These are phyloP conservation scores for Citrus sp. DNA, from an alignment of 345 rosid species.

Conservation along the genomic window DNA sequence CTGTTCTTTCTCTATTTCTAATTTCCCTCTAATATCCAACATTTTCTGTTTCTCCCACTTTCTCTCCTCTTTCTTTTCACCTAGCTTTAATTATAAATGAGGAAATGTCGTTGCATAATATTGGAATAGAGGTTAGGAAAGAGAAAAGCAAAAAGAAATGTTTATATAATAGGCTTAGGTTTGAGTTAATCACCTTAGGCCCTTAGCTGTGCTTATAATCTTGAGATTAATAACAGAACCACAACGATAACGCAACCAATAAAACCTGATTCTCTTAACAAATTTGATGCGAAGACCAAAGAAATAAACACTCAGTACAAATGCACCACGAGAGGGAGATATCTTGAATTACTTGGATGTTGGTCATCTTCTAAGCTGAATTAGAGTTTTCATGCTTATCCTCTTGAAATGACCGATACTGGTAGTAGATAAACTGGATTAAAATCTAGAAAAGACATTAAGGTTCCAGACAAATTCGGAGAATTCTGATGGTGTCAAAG, in stretches of 20 bases:
- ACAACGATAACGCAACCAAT: neutral
- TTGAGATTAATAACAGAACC: neutral
- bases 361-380: constrained; percentile 19
- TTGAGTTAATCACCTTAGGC: neutral
- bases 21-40: neutral
- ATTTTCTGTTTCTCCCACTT: neutral
- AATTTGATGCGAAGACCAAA: neutral
- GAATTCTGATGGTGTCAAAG: neutral
- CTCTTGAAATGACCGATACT: constrained; percentile 23
- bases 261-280: neutral
- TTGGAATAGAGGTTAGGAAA: neutral
- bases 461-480: constrained; percentile 22
- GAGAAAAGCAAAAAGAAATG: neutral
- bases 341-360: constrained; percentile 1
- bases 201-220: neutral
- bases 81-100: neutral
- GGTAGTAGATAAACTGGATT: constrained; percentile 62
- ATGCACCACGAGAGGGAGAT: neutral
- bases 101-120: neutral
- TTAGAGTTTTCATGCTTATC: constrained; percentile 18
- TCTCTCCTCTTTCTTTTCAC: neutral
- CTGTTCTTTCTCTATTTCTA: neutral
- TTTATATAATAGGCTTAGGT: neutral
- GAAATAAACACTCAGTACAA: neutral
- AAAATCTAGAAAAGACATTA: constrained; percentile 54